Evolutionary conservation across 805 yeast species (phyloP), one percentile per base, ranked within the genome.

Genomic region (Debaryomyces castellii): DNA sequence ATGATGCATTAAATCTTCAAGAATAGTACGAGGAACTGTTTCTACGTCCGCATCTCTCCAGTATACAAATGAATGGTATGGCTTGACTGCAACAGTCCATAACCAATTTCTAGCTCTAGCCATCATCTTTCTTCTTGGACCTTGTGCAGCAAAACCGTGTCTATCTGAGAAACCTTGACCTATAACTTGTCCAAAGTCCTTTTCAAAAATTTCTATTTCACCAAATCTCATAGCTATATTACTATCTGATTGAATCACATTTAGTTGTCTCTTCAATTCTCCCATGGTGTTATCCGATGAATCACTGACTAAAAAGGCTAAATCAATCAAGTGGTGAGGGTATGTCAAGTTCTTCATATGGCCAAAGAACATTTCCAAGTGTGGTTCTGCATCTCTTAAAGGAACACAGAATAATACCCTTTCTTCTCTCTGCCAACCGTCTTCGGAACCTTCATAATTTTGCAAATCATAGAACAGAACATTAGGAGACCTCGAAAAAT

Each of bases 1-100:
- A 64, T 89, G 96, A 57, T 81, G 87, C 97, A 92, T 92, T 56
- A 91, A 72, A 66, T 91, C 97, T 66, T 91, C 96, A 50, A 91
- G 66, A 49, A 91, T 81, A 1, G 96, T 84, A 1, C 83, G 76
- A 4, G 97, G 96, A 24, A 86, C 82, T 0, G 91, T 83, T 63
- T 91, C 96, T n/a, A 92, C 96, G 66, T 92, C 98, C 10, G 94
- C 96, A 70, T 92, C 98, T 66, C 98, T 76, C 98, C 98, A 92
- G 64, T 91, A 90, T 6, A 92, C 97, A 87, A 91, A 90, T 6
- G 96, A 83, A 63, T 92, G 98, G 63, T 92, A 83, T 1, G 98
- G 97, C 63, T 83, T 85, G 41, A 92, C 66, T 1, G 96, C 95
- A 5, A 86, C 89, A 0, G 92, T 73, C 61, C 90, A 80, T 36